Evolutionary conservation across 2,329 filamentous ascomycete species (phyloP).

Genomic region (Lachnellula occidentalis): DNA sequence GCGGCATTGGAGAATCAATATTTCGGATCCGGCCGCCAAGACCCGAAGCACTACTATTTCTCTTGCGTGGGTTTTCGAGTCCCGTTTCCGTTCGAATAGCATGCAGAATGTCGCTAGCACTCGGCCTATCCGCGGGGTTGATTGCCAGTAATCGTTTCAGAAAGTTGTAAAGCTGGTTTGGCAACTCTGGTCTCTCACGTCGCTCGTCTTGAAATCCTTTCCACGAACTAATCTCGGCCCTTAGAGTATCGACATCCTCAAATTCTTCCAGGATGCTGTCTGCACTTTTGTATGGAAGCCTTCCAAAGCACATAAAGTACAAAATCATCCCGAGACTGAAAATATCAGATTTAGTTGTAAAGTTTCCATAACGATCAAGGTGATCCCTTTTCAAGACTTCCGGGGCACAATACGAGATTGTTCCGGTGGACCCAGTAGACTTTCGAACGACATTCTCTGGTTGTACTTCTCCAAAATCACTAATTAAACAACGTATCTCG

Average conservation of each 20-base stretch:
- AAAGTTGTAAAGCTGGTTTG: constrained; percentile 77
- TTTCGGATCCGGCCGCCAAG: constrained; percentile 27
- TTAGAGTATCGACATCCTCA: constrained; percentile 80
- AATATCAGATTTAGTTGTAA: constrained; percentile 96
- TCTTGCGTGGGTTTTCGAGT: constrained; percentile 25
- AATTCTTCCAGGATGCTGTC: constrained; percentile 85
- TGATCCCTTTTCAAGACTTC: constrained; percentile 74
- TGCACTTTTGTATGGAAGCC: constrained; percentile 77
- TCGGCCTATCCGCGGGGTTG: constrained; percentile 70
- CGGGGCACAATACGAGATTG: constrained; percentile 94
- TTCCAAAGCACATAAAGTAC: constrained; percentile 94
- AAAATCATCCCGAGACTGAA: constrained; percentile 98
- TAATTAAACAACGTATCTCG: constrained; percentile 77
- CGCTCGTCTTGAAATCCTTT: constrained; percentile 76
- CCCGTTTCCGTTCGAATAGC: constrained; percentile 30
- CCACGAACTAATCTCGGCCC: constrained; percentile 83
- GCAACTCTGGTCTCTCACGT: constrained; percentile 72
- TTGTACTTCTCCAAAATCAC: constrained; percentile 97
- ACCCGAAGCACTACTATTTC: constrained; percentile 22
- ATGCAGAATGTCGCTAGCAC: constrained; percentile 73
- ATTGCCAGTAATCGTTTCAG: constrained; percentile 76
- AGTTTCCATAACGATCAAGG: constrained; percentile 76
- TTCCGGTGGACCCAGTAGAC: constrained; percentile 89
- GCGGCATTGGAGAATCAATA: constrained; percentile 29
- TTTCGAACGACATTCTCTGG: constrained; percentile 73